Conservation (phyloP, 2,329 filamentous ascomycete species). For the Colletotrichum tanaceti region DNA sequence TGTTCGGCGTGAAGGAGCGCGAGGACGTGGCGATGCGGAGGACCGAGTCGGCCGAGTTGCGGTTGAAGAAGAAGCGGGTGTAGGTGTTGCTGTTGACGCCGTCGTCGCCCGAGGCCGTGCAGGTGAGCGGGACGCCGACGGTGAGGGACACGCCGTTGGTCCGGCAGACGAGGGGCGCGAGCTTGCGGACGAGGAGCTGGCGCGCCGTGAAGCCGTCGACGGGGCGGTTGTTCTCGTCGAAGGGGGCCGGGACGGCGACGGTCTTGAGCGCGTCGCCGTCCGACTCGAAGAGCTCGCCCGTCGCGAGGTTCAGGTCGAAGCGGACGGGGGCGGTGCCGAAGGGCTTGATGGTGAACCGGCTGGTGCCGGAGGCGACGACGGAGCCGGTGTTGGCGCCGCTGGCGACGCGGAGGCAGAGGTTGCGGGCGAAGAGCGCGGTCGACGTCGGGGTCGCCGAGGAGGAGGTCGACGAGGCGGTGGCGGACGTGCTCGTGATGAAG, state of each 20-base stretch:
- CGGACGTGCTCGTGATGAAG: background rate
- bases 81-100: conserved; percentile 20
- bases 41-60: conserved; percentile 18
- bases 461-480: background rate
- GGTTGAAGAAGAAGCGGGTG: conserved; percentile 26
- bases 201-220: conserved; percentile 26
- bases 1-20: background rate
- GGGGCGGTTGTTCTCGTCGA: conserved; percentile 19
- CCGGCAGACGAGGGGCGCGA: conserved; percentile 28
- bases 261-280: conserved; percentile 12
- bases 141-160: background rate
- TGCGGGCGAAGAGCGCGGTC: conserved; percentile 15
- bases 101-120: conserved; percentile 32
- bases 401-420: conserved; percentile 35
- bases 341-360: conserved; percentile 26
- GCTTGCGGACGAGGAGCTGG: conserved; percentile 29
- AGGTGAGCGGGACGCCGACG: conserved; percentile 29
- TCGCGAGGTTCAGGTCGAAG: conserved; percentile 36
- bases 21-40: conserved; percentile 26
- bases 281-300: conserved; percentile 28
- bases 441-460: conserved; percentile 18
- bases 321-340: background rate
- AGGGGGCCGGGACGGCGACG: conserved; percentile 27
- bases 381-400: background rate
- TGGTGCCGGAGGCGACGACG: conserved; percentile 16